Conservation (phyloP, 2,329 filamentous ascomycete species). For the Pseudopithomyces chartarum region DNA sequence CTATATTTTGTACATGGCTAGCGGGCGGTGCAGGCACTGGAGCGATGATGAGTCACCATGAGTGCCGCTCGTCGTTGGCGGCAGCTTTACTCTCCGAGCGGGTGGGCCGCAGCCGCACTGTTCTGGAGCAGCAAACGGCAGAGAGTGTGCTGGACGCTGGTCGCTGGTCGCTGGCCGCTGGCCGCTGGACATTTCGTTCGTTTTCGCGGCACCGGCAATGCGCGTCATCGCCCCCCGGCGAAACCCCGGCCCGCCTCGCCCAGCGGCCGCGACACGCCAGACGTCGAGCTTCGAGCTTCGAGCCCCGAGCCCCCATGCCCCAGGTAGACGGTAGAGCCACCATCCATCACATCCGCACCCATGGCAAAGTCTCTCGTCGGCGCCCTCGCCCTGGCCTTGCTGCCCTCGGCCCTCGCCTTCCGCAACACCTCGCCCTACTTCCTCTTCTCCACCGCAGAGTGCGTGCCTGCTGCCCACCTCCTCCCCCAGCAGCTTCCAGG, state of each 20-base stretch:
- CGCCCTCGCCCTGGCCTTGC: conserved; percentile 56
- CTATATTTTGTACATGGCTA: background rate
- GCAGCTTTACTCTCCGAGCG: no score
- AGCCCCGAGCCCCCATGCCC: no score
- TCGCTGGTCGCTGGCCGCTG: no score
- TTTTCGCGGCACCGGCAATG: background rate
- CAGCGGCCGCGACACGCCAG: conserved; percentile 14
- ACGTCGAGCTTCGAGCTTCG: no score
- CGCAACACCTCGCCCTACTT: conserved; percentile 88
- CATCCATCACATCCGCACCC: conserved; percentile 20
- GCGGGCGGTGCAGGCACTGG: background rate
- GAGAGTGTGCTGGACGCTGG: no score
- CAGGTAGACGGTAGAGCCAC: no score
- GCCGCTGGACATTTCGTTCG: no score
- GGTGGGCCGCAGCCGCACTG: no score
- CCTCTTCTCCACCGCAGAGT: conserved; percentile 84
- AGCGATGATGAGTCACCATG: conserved; percentile 12
- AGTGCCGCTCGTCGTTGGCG: background rate
- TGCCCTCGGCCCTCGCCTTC: conserved; percentile 71
- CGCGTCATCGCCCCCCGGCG: conserved; percentile 33
- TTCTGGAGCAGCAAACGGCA: no score
- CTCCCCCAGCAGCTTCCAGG: conserved; percentile 15
- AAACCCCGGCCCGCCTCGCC: conserved; percentile 14
- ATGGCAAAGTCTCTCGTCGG: conserved; percentile 53
- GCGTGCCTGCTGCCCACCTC: conserved; percentile 46